Evolutionary conservation across 208 protist species (phyloP).

Genomic region (Porcisia deanei): DNA sequence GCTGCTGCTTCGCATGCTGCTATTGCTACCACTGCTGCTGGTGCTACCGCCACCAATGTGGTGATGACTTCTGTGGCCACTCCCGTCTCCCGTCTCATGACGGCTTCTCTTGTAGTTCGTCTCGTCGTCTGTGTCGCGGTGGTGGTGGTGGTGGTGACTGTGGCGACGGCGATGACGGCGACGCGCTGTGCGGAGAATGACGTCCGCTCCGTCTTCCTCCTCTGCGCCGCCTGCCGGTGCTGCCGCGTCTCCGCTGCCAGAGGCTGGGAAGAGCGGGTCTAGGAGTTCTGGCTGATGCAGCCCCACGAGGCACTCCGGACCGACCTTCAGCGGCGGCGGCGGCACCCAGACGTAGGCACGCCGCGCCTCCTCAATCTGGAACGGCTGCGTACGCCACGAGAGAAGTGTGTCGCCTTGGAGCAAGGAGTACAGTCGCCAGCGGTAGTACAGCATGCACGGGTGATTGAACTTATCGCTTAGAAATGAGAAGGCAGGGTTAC

Average conservation of each 20-base stretch:
- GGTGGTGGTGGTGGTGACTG: background rate
- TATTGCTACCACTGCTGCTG: constrained; percentile 16
- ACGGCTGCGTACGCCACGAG: constrained; percentile 71
- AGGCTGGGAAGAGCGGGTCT: background rate
- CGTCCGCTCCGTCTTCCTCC: background rate
- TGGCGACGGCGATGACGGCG: constrained; percentile 3
- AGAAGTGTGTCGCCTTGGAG: constrained; percentile 74
- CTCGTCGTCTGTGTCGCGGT: background rate
- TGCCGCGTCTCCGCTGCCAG: background rate
- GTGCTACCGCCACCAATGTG: constrained; percentile 7
- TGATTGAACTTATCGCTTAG: constrained; percentile 51
- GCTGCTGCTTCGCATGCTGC: background rate
- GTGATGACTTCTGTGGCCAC: background rate
- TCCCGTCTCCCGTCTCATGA: background rate
- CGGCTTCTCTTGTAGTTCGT: background rate
- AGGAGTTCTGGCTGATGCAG: constrained; percentile 26
- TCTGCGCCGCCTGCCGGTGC: background rate
- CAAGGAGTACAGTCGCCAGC: constrained; percentile 84
- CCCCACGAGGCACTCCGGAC: constrained; percentile 42
- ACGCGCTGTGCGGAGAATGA: constrained; percentile 4
- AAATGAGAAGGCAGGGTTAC: constrained; percentile 73
- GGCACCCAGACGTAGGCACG: constrained; percentile 75
- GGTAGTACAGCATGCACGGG: constrained; percentile 78
- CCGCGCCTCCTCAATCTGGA: constrained; percentile 61
- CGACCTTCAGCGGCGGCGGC: constrained; percentile 46